Evolutionary conservation across 176 grass and related monocot species (phyloP), one percentile per base, ranked within the genome.

Genomic region (Cocos nucifera): DNA sequence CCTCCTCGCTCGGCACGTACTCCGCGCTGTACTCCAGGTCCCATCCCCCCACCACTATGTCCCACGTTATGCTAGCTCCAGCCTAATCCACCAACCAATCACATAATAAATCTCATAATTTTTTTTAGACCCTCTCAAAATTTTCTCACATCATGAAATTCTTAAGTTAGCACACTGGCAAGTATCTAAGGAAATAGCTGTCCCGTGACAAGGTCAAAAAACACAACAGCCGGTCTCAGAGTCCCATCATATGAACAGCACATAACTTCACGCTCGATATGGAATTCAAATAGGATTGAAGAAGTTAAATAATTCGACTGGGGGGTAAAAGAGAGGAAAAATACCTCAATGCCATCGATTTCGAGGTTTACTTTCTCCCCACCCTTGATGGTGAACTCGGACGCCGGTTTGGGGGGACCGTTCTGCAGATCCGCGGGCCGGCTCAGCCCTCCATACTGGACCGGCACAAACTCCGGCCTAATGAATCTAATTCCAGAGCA

Each of bases 281-380:
- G 32, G 32, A 35, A 35, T 35, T 35, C 32, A 35, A 35, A 35
- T 35, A 9, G 0, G 32, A 35, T 6, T 9, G 4, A 35, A 35
- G 5, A 9, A 35, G 0, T 35, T 35, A 44, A 44, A 6, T 6
- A 30, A 30, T 30, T 30, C 5, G 28, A 29, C 6, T 29, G 4
- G 5, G 28, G 28, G 4, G 2, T 6, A 29, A 29, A 29, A 29
- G 28, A 29, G 28, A 30, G 28, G 5, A 30, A 30, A 0, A 14
- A 21, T 73, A 97, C 92, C 92, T 97, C 92, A 48, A 97, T 97
- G 78, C 92, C 92, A 71, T 91, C 87, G 12, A 97, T 97, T 73
- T 97, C 92, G 12, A 97, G 87, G 83, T 88, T 85, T 2, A 97
- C 84, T 70, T 85, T 97, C 77, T 97, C 92, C 1, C 86, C 87